Conservation (phyloP, 2,329 filamentous ascomycete species). For the Ophiobolus disseminans region DNA sequence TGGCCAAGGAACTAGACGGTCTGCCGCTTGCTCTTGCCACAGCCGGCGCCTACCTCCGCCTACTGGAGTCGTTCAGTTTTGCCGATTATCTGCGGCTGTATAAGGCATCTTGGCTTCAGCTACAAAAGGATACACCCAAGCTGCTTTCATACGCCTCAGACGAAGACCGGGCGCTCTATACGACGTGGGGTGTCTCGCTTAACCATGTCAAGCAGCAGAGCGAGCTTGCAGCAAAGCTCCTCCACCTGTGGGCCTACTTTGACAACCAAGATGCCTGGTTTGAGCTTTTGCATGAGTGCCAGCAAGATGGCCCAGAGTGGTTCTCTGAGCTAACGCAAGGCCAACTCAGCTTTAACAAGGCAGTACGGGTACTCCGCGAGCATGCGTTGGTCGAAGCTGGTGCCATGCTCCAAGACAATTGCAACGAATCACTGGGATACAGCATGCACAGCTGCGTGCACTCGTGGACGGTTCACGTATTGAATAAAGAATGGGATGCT, state of each 20-base stretch:
- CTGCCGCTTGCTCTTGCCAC: slow-evolving; percentile 12
- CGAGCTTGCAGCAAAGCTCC: slow-evolving; percentile 6
- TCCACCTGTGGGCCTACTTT: slow-evolving; percentile 18
- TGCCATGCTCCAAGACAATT: slow-evolving; percentile 2
- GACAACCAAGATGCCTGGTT: slow-evolving; percentile 55
- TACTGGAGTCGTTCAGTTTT: slow-evolving; percentile 19
- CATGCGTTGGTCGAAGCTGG: slow-evolving; percentile 39
- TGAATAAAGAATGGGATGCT: slow-evolving; percentile 30
- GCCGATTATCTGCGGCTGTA: slow-evolving; percentile 38
- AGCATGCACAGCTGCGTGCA: slow-evolving; percentile 48
- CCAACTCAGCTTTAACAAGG: slow-evolving; percentile 33
- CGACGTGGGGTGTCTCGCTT: slow-evolving; percentile 14
- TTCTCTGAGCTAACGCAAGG: slow-evolving; percentile 30
- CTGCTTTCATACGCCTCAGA: slow-evolving; percentile 23
- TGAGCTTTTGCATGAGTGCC: slow-evolving; percentile 44
- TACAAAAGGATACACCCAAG: slow-evolving; percentile 21
- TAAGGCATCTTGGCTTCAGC: slow-evolving; percentile 40
- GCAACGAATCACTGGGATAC: slow-evolving; percentile 32
- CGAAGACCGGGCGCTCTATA: slow-evolving; percentile 28
- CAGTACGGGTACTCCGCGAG: slow-evolving; percentile 37
- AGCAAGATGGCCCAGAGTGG: slow-evolving; percentile 19
- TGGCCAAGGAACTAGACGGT: slow-evolving; percentile 8
- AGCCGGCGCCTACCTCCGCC: too few species aligned
- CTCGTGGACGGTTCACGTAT: slow-evolving; percentile 36
- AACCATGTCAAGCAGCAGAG: slow-evolving; percentile 12